Evolutionary conservation across 1,139 yeast species (phyloP).

Genomic region (Lodderomyces beijingensis): DNA sequence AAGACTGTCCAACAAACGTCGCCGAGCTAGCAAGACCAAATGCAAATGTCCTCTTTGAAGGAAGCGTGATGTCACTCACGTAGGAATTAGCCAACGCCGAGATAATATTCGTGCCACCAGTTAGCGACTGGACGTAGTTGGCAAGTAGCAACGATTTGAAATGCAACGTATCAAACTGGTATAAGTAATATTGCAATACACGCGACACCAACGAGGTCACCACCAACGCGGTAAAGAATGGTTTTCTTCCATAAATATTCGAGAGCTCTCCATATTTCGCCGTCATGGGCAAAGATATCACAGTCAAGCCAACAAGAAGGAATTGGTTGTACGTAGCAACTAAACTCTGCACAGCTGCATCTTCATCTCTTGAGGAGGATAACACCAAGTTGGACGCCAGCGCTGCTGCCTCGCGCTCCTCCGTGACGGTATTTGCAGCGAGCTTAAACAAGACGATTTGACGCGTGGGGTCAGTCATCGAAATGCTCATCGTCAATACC

Average conservation of each 20-base stretch:
- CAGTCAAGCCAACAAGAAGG: conserved; percentile 18
- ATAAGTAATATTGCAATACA: conserved; percentile 22
- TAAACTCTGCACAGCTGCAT: conserved; percentile 33
- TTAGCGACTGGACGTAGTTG: conserved; percentile 37
- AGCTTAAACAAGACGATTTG: conserved; percentile 26
- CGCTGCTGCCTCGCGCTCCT: conserved; percentile 10
- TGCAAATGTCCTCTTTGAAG: conserved; percentile 47
- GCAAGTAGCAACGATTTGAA: conserved; percentile 28
- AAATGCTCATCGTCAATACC: conserved; percentile 20
- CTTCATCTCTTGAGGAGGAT: conserved; percentile 12
- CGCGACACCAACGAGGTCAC: conserved; percentile 22
- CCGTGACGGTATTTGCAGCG: conserved; percentile 24
- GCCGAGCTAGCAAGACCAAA: conserved; percentile 56
- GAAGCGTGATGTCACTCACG: conserved; percentile 53
- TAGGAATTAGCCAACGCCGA: conserved; percentile 54
- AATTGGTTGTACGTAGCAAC: conserved; percentile 29
- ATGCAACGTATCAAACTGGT: conserved; percentile 24
- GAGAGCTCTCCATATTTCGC: conserved; percentile 54
- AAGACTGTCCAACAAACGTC: conserved; percentile 53
- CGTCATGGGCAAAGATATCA: conserved; percentile 31
- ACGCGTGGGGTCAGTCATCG: conserved; percentile 28
- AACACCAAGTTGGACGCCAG: not conserved
- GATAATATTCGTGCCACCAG: conserved; percentile 51
- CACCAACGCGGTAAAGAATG: conserved; percentile 28
- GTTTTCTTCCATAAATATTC: conserved; percentile 61